Conservation (phyloP, 371 early-diverging fungal species). For the Syncephalastrum sp. region DNA sequence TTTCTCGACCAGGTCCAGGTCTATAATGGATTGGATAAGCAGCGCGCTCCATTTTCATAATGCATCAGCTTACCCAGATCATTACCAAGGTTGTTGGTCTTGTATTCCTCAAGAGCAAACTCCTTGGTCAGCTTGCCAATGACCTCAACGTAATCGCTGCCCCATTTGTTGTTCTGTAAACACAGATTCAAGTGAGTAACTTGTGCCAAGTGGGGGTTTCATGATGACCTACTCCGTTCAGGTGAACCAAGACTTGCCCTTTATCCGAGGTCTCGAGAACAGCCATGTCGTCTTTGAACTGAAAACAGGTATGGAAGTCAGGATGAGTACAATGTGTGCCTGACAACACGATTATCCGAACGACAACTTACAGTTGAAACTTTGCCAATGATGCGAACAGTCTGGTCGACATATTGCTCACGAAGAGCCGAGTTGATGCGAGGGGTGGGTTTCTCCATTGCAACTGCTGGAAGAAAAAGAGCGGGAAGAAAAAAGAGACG, state of each 20-base stretch:
- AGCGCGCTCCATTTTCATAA: neutral
- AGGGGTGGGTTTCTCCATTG: slow-evolving; percentile 67
- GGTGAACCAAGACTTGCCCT: slow-evolving; percentile 47
- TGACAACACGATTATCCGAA: neutral
- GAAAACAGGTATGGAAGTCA: neutral
- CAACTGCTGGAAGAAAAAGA: neutral
- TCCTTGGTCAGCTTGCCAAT: slow-evolving; percentile 45
- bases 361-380: slow-evolving; percentile 47
- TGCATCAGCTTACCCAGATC: slow-evolving; percentile 27
- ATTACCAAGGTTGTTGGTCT: slow-evolving; percentile 39
- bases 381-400: slow-evolving; percentile 58
- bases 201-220: neutral
- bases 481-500: slow-evolving; percentile 2
- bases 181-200: neutral
- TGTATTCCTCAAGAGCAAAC: slow-evolving; percentile 40
- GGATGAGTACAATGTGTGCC: neutral
- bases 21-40: slow-evolving; percentile 11
- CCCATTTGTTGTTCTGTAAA: slow-evolving; percentile 43
- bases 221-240: slow-evolving; percentile 46
- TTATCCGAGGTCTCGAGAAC: slow-evolving; percentile 51
- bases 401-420: slow-evolving; percentile 50
- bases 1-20: slow-evolving; percentile 43
- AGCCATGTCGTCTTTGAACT: slow-evolving; percentile 57
- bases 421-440: slow-evolving; percentile 59
- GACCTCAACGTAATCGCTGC: slow-evolving; percentile 40